Evolutionary conservation across 208 protist genomes (phyloP).

Genomic region (Leishmania tropica): DNA sequence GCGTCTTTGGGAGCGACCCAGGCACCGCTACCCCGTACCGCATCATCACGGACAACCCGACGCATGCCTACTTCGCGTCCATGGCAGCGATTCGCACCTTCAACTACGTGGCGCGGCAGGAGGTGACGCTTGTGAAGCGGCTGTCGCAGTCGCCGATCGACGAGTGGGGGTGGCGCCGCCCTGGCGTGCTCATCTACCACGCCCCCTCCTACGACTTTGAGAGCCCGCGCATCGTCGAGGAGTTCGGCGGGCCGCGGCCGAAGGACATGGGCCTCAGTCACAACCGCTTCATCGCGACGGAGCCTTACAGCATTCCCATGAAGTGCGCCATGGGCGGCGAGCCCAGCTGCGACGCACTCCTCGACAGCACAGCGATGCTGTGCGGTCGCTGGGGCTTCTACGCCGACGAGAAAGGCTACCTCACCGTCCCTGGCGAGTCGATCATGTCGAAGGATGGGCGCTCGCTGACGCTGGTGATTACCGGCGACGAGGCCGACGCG

Average conservation of each 20-base stretch:
- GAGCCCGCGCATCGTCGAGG: constrained; percentile 86
- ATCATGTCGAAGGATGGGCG: constrained; percentile 58
- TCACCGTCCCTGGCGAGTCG: constrained; percentile 78
- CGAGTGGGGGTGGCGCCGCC: constrained; percentile 89
- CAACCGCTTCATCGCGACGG: constrained; percentile 79
- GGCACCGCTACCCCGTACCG: constrained; percentile 81
- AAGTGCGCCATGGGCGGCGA: constrained; percentile 84
- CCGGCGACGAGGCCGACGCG: constrained; percentile 38
- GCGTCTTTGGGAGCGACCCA: constrained; percentile 82
- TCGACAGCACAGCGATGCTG: constrained; percentile 77
- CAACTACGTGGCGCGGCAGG: constrained; percentile 85
- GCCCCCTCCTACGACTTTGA: constrained; percentile 88
- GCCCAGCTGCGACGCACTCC: constrained; percentile 75
- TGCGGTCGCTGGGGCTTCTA: constrained; percentile 91
- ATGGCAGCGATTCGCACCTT: constrained; percentile 83
- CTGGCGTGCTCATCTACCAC: constrained; percentile 86
- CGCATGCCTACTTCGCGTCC: constrained; percentile 83
- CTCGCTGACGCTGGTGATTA: constrained; percentile 67
- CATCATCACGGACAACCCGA: constrained; percentile 91
- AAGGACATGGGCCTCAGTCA: constrained; percentile 74
- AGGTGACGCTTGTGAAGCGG: constrained; percentile 87
- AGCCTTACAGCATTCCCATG: constrained; percentile 92
- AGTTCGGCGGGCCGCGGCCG: constrained; percentile 89
- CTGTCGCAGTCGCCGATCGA: constrained; percentile 84
- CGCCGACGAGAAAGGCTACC: constrained; percentile 81